Evolutionary conservation across 1,139 yeast species (phyloP), one percentile per base, ranked within the genome.

Genomic region (Maudiozyma humilis): DNA sequence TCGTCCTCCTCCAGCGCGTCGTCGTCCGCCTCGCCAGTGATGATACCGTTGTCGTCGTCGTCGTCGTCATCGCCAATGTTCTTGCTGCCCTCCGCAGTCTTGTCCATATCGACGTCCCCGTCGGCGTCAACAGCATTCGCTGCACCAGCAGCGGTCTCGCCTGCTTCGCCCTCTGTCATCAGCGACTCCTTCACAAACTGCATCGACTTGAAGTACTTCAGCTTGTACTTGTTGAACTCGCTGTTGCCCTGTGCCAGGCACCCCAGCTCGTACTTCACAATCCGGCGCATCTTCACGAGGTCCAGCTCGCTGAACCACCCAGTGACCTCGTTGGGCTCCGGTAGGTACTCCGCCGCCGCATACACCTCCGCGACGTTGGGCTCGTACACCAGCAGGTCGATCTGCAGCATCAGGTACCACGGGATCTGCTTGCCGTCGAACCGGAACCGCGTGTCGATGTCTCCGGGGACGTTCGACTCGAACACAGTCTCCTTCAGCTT

Each of bases 221-320:
- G 63, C 66, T 59, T 66, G 70, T 42, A 71, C 62, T 52, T 60
- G 56, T 49, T 74, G 60, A 50, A 78, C 62, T 57, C 72, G 67
- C 34, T 52, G 33, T 60, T 63, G 12, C 65, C 65, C 46, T 66
- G 64, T 14, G 80, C 72, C 51, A 82, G 60, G 50, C 79, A 73
- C 30, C 75, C 74, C 44, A 86, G 64, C 61, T 89, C 89, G 56
- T 82, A 83, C 51, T 89, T 73, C 47, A 88, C 72, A 15, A 88
- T 72, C 43, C 78, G 69, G 54, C 96, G 72, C 4, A 88, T 65
- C 29, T 79, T 75, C 33, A 75, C 73, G 60, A 87, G 70, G 10
- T 80, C 78, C 40, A 76, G 72, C 48, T 71, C 73, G 45, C 72
- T 74, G 46, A 78, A 73, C 97, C 97, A 91, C 0, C 97, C 97